Evolutionary conservation across 2,329 filamentous ascomycete genomes (phyloP), one percentile per base, ranked within the genome.

Genomic region (Setomelanomma holmii): DNA sequence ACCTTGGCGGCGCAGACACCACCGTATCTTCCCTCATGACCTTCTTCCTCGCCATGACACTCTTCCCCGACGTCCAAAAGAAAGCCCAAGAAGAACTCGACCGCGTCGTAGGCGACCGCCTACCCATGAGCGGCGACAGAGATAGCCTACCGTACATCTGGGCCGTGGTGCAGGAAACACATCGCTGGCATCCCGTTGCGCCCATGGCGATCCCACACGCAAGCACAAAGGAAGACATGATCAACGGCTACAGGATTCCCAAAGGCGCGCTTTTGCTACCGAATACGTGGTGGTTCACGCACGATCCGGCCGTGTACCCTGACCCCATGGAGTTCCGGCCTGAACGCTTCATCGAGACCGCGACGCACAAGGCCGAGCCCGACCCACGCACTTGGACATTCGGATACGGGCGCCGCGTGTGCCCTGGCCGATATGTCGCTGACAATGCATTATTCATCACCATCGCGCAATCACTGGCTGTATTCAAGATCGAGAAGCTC

Each of bases 41-140:
- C 0, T 84, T 85, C 61, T 74, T 82, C 17, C 74, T 85, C 0
- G 82, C 81, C 0, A 84, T 84, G 67, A 78, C 76, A 14, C 69
- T 82, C 6, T 82, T 80, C 33, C 79, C 79, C 0, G 63, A 73
- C 1, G 69, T 82, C 0, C 81, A 83, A 44, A 61, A 62, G 19
- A 83, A 82, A 51, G 80, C 79, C 0, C 78, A 78, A 53, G 68
- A 68, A 4, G 73, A 79, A 36, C 66, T 86, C 11, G 82, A 86
- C 50, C 61, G 68, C 4, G 78, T 83, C 0, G 74, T 83, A 4
- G 81, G 80, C 2, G 60, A 60, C 5, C 67, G 82, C 12, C 67
- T 85, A 0, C 82, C 83, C 0, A 70, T 66, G 1, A 78, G 80
- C 40, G 70, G 76, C 2, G 82, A 85, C 53, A 71, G 78, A 14